Evolutionary conservation across 1,284 basidiomycete species (phyloP), one percentile per base, ranked within the genome.

Genomic region (Moesziomyces aphidis): DNA sequence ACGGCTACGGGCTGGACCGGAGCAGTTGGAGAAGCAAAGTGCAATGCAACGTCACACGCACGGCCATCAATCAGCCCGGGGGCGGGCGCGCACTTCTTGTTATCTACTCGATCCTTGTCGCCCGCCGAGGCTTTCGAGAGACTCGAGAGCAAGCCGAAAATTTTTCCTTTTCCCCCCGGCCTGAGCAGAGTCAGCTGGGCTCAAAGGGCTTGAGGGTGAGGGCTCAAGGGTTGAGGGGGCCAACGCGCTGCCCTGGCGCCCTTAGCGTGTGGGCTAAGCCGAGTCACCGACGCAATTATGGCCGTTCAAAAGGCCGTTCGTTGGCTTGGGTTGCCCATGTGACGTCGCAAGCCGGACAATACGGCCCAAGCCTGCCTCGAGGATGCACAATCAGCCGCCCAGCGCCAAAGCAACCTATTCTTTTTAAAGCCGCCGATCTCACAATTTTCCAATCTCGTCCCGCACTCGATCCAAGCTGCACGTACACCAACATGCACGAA

Each of bases 401-500:
- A 17, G 36, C 9, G 31, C 31, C 6, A 31, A 31, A 11, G n/a
- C n/a, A n/a, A n/a, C n/a, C n/a, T n/a, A n/a, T n/a, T n/a, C n/a
- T n/a, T n/a, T n/a, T n/a, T n/a, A n/a, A n/a, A 42, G 39, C 39
- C 39, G 39, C 39, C 39, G 39, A 42, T 42, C 39, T 42, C 39
- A 42, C 39, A 42, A 19, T 42, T 7, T 19, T 19, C n/a, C n/a
- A n/a, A n/a, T n/a, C n/a, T n/a, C n/a, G n/a, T n/a, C n/a, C n/a
- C n/a, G n/a, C n/a, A 42, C 39, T 19, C 39, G 39, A 17, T 19
- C 17, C 39, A n/a, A 17, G 19, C 13, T 17, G 19, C 39, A 42
- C 17, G 3, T 13, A 17, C 36, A 39, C 36, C 36, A 39, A 15
- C n/a, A n/a, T n/a, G n/a, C n/a, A n/a, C n/a, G n/a, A n/a, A 15